phyloP scores from a whole-genome alignment of 2,329 filamentous ascomycete genomes.

The Ophiocordyceps camponoti-leonardi region DNA sequence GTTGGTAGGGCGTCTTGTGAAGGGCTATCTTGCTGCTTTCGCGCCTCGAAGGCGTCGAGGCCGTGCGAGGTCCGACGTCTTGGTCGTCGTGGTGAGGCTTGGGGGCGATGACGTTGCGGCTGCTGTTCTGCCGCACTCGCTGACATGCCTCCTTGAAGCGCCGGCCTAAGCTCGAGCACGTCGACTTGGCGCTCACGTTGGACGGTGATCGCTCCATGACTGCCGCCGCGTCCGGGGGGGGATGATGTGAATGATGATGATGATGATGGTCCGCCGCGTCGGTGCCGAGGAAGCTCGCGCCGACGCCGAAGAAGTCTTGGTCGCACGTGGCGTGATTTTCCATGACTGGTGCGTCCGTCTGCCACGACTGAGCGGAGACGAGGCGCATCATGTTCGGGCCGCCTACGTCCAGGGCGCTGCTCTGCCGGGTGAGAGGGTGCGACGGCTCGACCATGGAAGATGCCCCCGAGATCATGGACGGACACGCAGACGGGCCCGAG shows the following conservation, averaged over 20 bases:
- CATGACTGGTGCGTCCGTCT: slow-evolving; percentile 5
- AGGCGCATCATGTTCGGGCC: slow-evolving; percentile 20
- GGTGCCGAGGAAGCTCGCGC: slow-evolving; percentile 14
- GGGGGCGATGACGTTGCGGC: slow-evolving; percentile 22
- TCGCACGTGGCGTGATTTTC: slow-evolving; percentile 13
- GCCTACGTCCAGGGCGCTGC: slow-evolving; percentile 17
- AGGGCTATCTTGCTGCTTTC: slow-evolving; percentile 27
- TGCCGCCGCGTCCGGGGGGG: slow-evolving; percentile 7
- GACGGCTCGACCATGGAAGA: slow-evolving; percentile 19
- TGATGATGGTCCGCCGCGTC: background rate
- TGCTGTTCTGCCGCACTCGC: slow-evolving; percentile 26
- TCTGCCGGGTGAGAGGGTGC: slow-evolving; percentile 24
- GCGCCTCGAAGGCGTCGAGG: slow-evolving; percentile 11
- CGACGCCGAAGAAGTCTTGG: slow-evolving; percentile 19
- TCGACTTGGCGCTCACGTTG: slow-evolving; percentile 25
- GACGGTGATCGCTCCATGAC: slow-evolving; percentile 33
- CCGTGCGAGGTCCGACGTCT: too few species aligned
- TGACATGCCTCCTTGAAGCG: slow-evolving; percentile 30
- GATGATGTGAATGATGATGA: too few species aligned
- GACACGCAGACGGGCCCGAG: slow-evolving; percentile 18
- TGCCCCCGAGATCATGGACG: slow-evolving; percentile 25
- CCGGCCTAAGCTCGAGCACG: slow-evolving; percentile 21
- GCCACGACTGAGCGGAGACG: slow-evolving; percentile 19
- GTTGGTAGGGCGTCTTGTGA: slow-evolving; percentile 28
- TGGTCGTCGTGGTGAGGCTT: slow-evolving; percentile 16